phyloP scores from a whole-genome alignment of 2,329 filamentous ascomycete genomes.

The Alternaria arbusti region DNA sequence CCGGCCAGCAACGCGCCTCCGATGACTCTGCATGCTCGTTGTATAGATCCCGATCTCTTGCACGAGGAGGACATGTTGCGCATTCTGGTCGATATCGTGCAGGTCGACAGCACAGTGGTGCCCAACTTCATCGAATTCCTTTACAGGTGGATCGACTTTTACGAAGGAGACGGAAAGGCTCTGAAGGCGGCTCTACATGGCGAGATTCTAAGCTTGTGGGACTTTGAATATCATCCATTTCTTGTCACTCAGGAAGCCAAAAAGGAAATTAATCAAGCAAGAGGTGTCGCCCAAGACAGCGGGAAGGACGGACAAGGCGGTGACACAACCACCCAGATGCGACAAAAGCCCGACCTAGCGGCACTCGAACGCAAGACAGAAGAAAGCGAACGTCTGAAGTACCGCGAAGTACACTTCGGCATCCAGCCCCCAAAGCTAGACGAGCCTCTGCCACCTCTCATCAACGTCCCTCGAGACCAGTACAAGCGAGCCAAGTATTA shows the following conservation, averaged over 20 bases:
- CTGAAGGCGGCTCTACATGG: conserved; percentile 38
- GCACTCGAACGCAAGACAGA: conserved; percentile 29
- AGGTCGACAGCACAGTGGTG: conserved; percentile 31
- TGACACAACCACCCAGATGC: conserved; percentile 22
- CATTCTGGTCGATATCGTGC: conserved; percentile 41
- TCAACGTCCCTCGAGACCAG: conserved; percentile 39
- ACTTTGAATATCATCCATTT: conserved; percentile 42
- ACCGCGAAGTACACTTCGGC: conserved; percentile 42
- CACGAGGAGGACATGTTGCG: conserved; percentile 37
- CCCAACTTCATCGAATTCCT: conserved; percentile 46
- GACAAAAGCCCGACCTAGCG: conserved; percentile 33
- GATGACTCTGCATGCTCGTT: conserved; percentile 24
- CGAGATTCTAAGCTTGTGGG: conserved; percentile 46
- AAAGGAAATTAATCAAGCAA: conserved; percentile 3
- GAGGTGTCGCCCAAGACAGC: background rate
- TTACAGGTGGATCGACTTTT: conserved; percentile 43
- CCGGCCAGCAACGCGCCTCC: conserved; percentile 11
- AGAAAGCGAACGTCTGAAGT: conserved; percentile 40
- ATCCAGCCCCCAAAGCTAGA: conserved; percentile 33
- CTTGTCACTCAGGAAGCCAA: conserved; percentile 17
- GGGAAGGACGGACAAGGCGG: background rate
- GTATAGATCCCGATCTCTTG: conserved; percentile 31
- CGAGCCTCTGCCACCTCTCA: conserved; percentile 34
- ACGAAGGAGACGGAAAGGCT: conserved; percentile 40
- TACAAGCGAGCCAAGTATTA: conserved; percentile 33